Conservation (phyloP, 805 yeast genomes). For the Diddensiella caesifluorescens region DNA sequence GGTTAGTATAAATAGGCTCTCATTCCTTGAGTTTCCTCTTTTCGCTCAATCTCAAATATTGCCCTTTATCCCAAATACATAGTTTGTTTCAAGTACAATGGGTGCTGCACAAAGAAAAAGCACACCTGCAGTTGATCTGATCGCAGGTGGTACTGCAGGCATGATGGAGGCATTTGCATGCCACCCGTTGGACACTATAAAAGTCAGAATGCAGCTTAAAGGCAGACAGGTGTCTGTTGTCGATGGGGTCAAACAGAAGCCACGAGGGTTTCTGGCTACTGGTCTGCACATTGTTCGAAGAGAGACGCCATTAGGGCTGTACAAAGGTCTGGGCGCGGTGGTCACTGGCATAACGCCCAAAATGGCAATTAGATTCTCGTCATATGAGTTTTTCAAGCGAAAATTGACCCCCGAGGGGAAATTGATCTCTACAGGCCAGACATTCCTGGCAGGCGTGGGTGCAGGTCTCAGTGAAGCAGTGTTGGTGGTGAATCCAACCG, state of each 20-base stretch:
- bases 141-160: conserved; percentile 97
- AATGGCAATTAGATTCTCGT: conserved; percentile 95
- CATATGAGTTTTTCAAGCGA: conserved; percentile 83
- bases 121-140: conserved; percentile 32
- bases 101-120: conserved; percentile 22
- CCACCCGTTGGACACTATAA: conserved; percentile 96
- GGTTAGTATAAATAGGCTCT: not conserved
- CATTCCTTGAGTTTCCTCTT: not conserved
- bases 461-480: conserved; percentile 98
- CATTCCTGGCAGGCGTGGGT: conserved; percentile 90
- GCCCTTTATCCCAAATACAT: no score
- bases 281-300: conserved; percentile 71
- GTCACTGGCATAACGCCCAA: conserved; percentile 96
- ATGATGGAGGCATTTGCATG: conserved; percentile 95
- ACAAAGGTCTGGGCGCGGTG: conserved; percentile 96
- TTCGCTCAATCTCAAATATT: conserved; percentile 14
- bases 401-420: conserved; percentile 61
- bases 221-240: conserved; percentile 20
- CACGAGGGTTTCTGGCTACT: conserved; percentile 82
- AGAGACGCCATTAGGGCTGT: conserved; percentile 80
- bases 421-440: conserved; percentile 61
- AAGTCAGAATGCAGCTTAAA: conserved; percentile 89
- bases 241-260: conserved; percentile 37
- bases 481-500: conserved; percentile 92
- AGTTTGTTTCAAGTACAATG: no score